phyloP scores from a whole-genome alignment of 2,329 filamentous ascomycete species.

The Trichoderma breve region DNA sequence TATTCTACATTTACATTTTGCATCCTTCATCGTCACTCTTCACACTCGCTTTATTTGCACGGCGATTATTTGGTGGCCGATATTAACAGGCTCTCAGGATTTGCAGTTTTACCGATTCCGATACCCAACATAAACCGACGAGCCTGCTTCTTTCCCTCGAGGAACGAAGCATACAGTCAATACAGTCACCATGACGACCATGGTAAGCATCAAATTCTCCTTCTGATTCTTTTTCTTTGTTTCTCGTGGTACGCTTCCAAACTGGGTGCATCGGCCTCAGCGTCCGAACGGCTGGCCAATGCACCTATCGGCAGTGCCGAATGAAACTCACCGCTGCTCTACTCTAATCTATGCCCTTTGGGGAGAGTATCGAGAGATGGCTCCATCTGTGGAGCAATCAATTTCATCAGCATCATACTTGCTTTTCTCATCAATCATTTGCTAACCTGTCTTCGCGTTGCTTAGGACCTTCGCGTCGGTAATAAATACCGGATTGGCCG shows the following conservation, averaged over 20 bases:
- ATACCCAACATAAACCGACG: neutral
- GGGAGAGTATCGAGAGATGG: neutral
- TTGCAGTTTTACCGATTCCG: constrained; percentile 3
- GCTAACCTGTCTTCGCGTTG: constrained; percentile 23
- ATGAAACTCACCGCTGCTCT: constrained; percentile 5
- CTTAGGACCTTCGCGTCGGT: constrained; percentile 93
- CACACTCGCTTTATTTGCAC: neutral
- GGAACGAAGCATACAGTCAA: constrained; percentile 26
- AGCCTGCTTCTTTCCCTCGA: constrained; percentile 24
- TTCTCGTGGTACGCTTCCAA: neutral
- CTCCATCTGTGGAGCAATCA: neutral
- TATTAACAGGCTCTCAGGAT: neutral
- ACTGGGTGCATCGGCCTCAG: neutral
- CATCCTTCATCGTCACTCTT: neutral
- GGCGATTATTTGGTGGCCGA: neutral
- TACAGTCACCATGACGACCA: constrained; percentile 48
- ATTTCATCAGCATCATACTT: neutral
- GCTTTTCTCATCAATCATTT: neutral
- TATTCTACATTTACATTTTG: neutral
- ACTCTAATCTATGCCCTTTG: neutral
- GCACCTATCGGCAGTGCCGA: neutral
- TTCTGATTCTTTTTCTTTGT: neutral
- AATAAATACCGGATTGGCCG: constrained; percentile 99
- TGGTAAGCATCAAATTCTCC: constrained; percentile 40
- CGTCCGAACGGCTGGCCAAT: constrained; percentile 8